These are phyloP conservation scores for Carallia pectinifolia DNA, from an alignment of 345 rosid species.

Conservation along the genomic window DNA sequence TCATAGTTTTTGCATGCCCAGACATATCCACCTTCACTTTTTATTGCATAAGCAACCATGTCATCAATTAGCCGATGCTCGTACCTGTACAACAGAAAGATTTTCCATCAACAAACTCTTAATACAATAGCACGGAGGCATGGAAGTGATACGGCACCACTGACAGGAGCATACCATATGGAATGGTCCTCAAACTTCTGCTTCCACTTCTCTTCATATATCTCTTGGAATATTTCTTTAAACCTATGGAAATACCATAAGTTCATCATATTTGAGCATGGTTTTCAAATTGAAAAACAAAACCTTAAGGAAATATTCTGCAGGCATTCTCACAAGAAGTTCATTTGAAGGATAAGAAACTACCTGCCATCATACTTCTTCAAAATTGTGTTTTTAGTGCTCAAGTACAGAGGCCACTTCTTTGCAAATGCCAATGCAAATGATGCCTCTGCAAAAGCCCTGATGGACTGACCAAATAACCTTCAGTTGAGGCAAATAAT, in stretches of 20 bases:
- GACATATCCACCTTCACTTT: conserved; percentile 97
- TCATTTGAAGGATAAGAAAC: conserved; percentile 20
- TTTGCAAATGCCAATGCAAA: conserved; percentile 78
- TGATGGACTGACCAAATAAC: conserved; percentile 62
- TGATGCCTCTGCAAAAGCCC: conserved; percentile 92
- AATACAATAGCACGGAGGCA: conserved; percentile 5
- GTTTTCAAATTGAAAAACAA: no score
- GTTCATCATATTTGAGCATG: conserved; percentile 13
- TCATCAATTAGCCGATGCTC: conserved; percentile 99
- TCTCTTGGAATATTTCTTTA: conserved; percentile 95
- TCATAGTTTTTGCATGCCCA: conserved; percentile 99
- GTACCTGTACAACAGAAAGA: conserved; percentile 54
- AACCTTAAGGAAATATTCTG: not conserved
- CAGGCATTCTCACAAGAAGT: not conserved
- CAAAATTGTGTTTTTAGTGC: conserved; percentile 94
- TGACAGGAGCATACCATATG: conserved; percentile 57
- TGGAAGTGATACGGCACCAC: not conserved
- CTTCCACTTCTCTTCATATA: conserved; percentile 89
- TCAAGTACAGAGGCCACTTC: conserved; percentile 94
- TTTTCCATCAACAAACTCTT: conserved; percentile 29
- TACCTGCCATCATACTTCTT: conserved; percentile 99
- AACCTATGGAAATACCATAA: conserved; percentile 50
- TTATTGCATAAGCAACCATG: conserved; percentile 94
- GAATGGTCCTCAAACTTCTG: conserved; percentile 85
- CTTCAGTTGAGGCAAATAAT: conserved; percentile 16